Conservation (phyloP, 2,329 filamentous ascomycete species). For the Lachnellula cervina region DNA sequence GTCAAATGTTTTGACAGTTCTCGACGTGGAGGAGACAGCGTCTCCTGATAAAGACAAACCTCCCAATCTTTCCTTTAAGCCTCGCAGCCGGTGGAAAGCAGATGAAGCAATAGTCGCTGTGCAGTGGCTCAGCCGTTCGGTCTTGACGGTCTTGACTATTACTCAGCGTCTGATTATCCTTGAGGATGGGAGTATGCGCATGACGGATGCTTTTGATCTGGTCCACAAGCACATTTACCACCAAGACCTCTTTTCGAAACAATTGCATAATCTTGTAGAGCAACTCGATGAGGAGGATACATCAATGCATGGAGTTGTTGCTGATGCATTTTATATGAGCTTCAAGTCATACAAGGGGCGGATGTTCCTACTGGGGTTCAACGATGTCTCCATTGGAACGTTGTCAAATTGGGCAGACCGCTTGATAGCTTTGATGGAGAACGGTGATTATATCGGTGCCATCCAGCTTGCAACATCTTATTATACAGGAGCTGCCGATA, state of each 20-base stretch:
- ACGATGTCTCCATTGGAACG: slow-evolving; percentile 84
- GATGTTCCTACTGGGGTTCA: slow-evolving; percentile 88
- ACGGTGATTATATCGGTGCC: slow-evolving; percentile 90
- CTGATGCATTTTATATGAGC: slow-evolving; percentile 97
- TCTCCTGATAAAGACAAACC: slow-evolving; percentile 70
- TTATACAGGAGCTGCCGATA: slow-evolving; percentile 86
- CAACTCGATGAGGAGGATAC: slow-evolving; percentile 80
- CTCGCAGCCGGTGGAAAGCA: slow-evolving; percentile 84
- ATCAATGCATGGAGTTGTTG: slow-evolving; percentile 91
- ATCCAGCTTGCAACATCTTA: slow-evolving; percentile 89
- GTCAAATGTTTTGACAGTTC: slow-evolving; percentile 93
- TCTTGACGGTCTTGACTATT: slow-evolving; percentile 86
- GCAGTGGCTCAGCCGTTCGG: slow-evolving; percentile 93
- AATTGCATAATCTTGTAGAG: slow-evolving; percentile 80
- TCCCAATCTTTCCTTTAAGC: slow-evolving; percentile 70
- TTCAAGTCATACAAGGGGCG: slow-evolving; percentile 93
- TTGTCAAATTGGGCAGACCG: slow-evolving; percentile 97
- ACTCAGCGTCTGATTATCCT: slow-evolving; percentile 89
- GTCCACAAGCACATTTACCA: slow-evolving; percentile 91
- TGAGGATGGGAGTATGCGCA: slow-evolving; percentile 81
- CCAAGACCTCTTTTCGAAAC: slow-evolving; percentile 80
- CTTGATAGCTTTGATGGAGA: slow-evolving; percentile 88
- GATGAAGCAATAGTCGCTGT: slow-evolving; percentile 95
- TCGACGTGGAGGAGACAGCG: slow-evolving; percentile 76
- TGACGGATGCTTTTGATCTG: slow-evolving; percentile 92